phyloP scores from a whole-genome alignment of 2,329 filamentous ascomycete genomes.

The Ceratocystis colombiana region DNA sequence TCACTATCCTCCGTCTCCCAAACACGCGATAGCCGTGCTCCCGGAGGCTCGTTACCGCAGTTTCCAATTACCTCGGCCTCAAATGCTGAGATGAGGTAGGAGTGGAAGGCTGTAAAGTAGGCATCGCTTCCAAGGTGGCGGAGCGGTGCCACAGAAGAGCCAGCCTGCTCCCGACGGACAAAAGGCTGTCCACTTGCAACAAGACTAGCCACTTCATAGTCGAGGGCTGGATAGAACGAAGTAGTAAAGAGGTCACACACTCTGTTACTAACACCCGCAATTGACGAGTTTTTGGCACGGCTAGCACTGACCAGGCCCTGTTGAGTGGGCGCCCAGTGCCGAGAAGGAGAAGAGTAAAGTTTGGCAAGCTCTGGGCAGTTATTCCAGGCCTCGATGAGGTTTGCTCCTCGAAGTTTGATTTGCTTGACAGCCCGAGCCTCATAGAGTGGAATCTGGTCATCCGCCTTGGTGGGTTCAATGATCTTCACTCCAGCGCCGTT shows the following conservation, averaged over 20 bases:
- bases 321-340: constrained; percentile 5
- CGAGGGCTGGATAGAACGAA: not conserved
- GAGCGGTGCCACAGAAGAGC: not conserved
- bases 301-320: not conserved
- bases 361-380: not conserved
- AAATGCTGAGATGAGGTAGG: constrained; percentile 7
- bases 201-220: not conserved
- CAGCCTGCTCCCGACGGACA: not conserved
- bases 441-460: not conserved
- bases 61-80: constrained; percentile 12
- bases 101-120: constrained; percentile 14
- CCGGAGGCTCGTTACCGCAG: not conserved
- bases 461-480: not conserved
- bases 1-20: not conserved
- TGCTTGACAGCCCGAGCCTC: not conserved
- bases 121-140: constrained; percentile 4
- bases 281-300: not conserved
- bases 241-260: constrained; percentile 1
- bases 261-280: not conserved
- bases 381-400: constrained; percentile 11
- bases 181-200: not conserved
- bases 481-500: not conserved
- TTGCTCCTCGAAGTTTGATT: not conserved
- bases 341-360: not conserved
- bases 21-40: too few species aligned